Evolutionary conservation across 2,329 filamentous ascomycete species (phyloP).

Genomic region (Westerdykella aurantiaca): DNA sequence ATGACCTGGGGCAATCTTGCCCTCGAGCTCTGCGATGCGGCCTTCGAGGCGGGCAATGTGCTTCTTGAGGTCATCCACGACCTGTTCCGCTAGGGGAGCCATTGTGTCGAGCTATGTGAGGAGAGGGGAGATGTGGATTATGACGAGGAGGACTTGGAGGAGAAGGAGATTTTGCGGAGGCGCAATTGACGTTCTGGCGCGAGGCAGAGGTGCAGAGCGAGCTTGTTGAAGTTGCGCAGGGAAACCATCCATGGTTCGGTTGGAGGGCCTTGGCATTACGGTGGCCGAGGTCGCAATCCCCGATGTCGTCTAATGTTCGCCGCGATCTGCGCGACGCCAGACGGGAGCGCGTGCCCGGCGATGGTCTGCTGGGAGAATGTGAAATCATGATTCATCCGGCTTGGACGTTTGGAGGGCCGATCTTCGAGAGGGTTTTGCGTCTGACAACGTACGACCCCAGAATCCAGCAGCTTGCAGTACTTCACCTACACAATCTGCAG

Average conservation of each 20-base stretch:
- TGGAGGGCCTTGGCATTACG: background rate
- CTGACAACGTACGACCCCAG: too few relatives aligned
- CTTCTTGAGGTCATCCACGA: constrained; percentile 75
- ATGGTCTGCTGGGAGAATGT: too few relatives aligned
- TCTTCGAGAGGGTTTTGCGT: too few relatives aligned
- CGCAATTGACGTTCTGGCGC: background rate
- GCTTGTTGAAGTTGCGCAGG: background rate
- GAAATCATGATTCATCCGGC: too few relatives aligned
- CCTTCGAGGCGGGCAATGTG: constrained; percentile 77
- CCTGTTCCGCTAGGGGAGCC: constrained; percentile 79
- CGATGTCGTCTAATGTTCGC: background rate
- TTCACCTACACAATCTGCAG: too few relatives aligned
- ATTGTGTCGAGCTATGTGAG: constrained; percentile 49
- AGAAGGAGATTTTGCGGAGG: background rate
- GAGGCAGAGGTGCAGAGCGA: background rate
- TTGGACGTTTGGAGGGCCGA: too few relatives aligned
- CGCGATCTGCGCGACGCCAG: background rate
- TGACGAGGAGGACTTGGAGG: background rate
- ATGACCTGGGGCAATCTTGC: constrained; percentile 49
- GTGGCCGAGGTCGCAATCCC: background rate
- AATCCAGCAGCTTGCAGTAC: too few relatives aligned
- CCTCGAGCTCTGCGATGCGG: constrained; percentile 80
- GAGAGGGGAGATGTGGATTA: constrained; percentile 5
- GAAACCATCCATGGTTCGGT: background rate
- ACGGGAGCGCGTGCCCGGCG: too few relatives aligned